Conservation (phyloP, 805 yeast species). For the Ogataea trehalophila region DNA sequence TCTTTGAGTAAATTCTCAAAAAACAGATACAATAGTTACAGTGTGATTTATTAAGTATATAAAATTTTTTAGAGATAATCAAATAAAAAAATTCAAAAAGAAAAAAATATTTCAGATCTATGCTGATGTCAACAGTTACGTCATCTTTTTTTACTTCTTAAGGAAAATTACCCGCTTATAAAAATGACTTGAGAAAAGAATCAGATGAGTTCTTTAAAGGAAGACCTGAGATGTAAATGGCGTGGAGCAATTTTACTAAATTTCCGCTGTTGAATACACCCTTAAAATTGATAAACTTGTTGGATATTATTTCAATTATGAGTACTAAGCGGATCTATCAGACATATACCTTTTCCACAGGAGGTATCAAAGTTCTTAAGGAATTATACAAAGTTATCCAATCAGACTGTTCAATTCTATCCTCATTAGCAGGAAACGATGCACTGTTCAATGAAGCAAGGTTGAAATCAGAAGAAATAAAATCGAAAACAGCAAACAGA, state of each 20-base stretch:
- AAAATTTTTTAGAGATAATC: background rate
- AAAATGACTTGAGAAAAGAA: too few relatives aligned
- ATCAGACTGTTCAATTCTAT: slow-evolving; percentile 19
- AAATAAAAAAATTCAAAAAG: too few relatives aligned
- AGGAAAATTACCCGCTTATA: background rate
- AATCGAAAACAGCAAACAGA: slow-evolving; percentile 14
- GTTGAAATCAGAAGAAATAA: slow-evolving; percentile 21
- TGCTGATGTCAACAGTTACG: background rate
- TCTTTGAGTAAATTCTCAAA: background rate
- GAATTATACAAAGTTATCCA: slow-evolving; percentile 15
- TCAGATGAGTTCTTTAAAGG: too few relatives aligned
- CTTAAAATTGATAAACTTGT: too few relatives aligned
- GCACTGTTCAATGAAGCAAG: slow-evolving; percentile 24
- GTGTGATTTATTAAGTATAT: background rate
- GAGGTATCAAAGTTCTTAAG: slow-evolving; percentile 24
- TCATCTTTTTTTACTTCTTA: too few relatives aligned
- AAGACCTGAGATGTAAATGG: too few relatives aligned
- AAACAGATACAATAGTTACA: background rate
- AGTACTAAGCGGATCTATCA: slow-evolving; percentile 24
- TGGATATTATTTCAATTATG: slow-evolving; percentile 13
- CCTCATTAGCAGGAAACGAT: slow-evolving; percentile 20
- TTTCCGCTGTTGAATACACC: too few relatives aligned
- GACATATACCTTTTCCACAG: slow-evolving; percentile 21
- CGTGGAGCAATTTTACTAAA: too few relatives aligned
- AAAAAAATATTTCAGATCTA: too few relatives aligned